Conservation (phyloP, 2,329 filamentous ascomycete genomes). For the Remersonia thermophila region DNA sequence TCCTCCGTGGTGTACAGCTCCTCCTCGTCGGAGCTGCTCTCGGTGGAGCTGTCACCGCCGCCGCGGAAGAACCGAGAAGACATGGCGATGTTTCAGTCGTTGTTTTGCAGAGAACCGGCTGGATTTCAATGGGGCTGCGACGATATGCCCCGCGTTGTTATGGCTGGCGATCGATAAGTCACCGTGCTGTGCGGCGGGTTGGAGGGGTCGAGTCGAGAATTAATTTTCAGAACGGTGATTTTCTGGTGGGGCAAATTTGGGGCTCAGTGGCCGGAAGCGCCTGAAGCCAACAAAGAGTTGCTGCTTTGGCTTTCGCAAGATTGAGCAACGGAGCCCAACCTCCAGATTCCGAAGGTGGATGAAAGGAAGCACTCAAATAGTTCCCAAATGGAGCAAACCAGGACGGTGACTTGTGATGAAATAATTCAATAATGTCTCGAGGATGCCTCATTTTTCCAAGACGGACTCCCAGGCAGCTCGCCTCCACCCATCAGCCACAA, state of each 20-base stretch:
- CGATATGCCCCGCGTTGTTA: conserved; percentile 7
- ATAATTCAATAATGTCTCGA: too few relatives aligned
- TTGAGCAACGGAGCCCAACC: background rate
- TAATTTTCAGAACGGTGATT: conserved; percentile 19
- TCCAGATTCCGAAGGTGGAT: background rate
- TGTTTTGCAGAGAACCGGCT: too few relatives aligned
- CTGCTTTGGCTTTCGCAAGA: background rate
- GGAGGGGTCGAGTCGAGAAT: conserved; percentile 19
- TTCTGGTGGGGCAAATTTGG: conserved; percentile 19
- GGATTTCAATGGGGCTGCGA: too few relatives aligned
- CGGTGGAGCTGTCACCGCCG: conserved; percentile 83
- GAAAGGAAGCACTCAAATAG: too few relatives aligned
- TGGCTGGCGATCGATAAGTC: conserved; percentile 6
- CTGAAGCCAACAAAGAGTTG: conserved; percentile 1
- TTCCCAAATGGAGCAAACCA: background rate
- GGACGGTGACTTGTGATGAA: too few relatives aligned
- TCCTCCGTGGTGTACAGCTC: conserved; percentile 69
- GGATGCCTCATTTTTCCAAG: background rate
- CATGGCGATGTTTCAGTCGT: conserved; percentile 37
- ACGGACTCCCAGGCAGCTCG: too few relatives aligned
- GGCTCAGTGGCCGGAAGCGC: conserved; percentile 7
- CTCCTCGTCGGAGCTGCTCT: conserved; percentile 93
- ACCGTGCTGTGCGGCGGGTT: conserved; percentile 1
- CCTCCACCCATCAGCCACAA: background rate
- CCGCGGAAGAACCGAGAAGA: conserved; percentile 98